Evolutionary conservation across 345 rosid species (phyloP).

Genomic region (Hypericum perforatum): DNA sequence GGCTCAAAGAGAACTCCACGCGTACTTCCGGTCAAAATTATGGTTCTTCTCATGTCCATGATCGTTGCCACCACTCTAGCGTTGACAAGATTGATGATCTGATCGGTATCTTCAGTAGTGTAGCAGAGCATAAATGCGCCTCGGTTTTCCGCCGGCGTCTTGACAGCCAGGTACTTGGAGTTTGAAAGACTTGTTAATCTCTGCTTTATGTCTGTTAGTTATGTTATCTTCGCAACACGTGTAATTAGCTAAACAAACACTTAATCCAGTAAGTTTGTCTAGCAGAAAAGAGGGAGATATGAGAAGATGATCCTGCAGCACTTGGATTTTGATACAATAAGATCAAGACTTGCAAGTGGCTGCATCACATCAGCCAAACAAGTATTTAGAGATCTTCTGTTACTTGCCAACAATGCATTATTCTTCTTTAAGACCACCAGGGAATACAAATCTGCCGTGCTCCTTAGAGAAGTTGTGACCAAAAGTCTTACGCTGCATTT

Average conservation of each 20-base stretch:
- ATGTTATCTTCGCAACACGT: no score
- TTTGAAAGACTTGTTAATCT: no score
- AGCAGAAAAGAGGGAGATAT: constrained; percentile 83
- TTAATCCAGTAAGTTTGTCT: no score
- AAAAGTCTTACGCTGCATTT: constrained; percentile 36
- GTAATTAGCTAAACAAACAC: constrained; percentile 2
- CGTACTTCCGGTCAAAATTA: constrained; percentile 26
- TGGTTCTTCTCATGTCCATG: constrained; percentile 20
- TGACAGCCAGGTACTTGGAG: constrained; percentile 62
- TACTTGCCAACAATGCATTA: constrained; percentile 64
- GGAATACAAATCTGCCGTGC: constrained; percentile 61
- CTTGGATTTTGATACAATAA: constrained; percentile 65
- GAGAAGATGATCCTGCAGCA: constrained; percentile 63
- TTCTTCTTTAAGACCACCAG: constrained; percentile 70
- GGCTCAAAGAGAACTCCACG: constrained; percentile 36
- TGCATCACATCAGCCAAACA: constrained; percentile 40
- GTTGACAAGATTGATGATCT: constrained; percentile 28
- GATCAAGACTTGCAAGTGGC: constrained; percentile 40
- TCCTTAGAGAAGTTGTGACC: constrained; percentile 46
- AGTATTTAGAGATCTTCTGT: constrained; percentile 58
- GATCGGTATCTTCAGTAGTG: constrained; percentile 34
- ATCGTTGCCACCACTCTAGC: constrained; percentile 19
- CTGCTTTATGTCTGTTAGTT: no score
- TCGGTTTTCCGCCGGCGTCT: constrained; percentile 50
- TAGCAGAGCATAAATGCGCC: constrained; percentile 46